Base-by-base conservation (phyloP, 257 asterid species). In the Capsicum pubescens region DNA sequence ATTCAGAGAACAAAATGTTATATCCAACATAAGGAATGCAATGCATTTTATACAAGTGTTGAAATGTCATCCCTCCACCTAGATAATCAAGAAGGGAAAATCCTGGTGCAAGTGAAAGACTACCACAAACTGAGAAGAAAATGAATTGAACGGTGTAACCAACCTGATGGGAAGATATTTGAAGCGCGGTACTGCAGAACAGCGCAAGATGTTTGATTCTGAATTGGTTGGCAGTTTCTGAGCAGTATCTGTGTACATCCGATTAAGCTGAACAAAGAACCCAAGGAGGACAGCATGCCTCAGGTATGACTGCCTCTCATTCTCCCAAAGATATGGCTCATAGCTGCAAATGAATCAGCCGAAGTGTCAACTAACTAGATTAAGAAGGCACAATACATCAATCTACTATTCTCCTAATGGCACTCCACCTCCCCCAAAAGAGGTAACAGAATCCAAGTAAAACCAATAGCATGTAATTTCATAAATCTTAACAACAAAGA, bases 161-260 rank as follows among this genome's bases (percentile, higher is more conserved):
- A 84, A 97, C 99, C 99, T 97, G 93, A 97, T 95, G 83, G 99
- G 99, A 85, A 97, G 97, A 89, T 97, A 97, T 87, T 93, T 97
- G 91, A 95, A 97, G 84, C 99, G 99, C 83, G 99, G 97, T 61
- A 97, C 98, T 74, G 89, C 87, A 32, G 98, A 97, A 92, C 99
- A 97, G 82, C 94, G 92, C 98, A 97, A 90, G 85, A 94, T 91
- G 90, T 97, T 97, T 87, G 99, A 97, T 83, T 95, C 98, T 12
- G 98, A 90, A 90, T 95, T 97, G 85, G 96, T 90, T 71, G 96
- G 92, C 81, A 91, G 91, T 92, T 93, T 97, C 88, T 92, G 97
- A 13, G 89, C 84, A 35, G 93, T 87, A 86, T 95, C 97, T 85
- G 88, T 90, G 84, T 95, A 91, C 84, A 91, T 87, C 87, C 97